Evolutionary conservation across 495 filamentous ascomycete genomes (phyloP).

Genomic region (Penicillium simplicissimum): DNA sequence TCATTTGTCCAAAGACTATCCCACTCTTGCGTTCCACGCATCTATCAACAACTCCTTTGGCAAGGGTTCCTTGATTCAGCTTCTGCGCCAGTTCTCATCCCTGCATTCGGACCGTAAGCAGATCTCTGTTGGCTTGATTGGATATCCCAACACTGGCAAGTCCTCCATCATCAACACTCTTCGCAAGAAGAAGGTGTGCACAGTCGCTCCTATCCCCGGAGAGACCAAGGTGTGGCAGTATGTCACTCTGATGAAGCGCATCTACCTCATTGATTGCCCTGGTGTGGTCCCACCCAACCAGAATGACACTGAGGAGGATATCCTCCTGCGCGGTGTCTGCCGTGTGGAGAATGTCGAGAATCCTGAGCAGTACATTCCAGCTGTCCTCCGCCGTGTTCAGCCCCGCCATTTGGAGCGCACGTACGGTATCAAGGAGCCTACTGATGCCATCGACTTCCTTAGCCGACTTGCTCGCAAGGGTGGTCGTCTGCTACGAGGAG

Average conservation of each 20-base stretch:
- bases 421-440: slow-evolving; percentile 74
- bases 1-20: slow-evolving; percentile 77
- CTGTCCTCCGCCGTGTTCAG: slow-evolving; percentile 76
- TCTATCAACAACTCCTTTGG: slow-evolving; percentile 90
- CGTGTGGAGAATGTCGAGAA: slow-evolving; percentile 94
- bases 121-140: slow-evolving; percentile 84
- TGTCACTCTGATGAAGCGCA: slow-evolving; percentile 93
- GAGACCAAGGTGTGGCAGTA: slow-evolving; percentile 97
- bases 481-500: slow-evolving; percentile 81
- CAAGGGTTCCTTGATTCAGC: slow-evolving; percentile 75
- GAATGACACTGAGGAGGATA: slow-evolving; percentile 79
- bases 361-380: slow-evolving; percentile 91
- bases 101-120: slow-evolving; percentile 92
- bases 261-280: slow-evolving; percentile 96
- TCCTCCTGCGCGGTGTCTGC: slow-evolving; percentile 89
- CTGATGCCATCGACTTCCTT: slow-evolving; percentile 74
- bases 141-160: slow-evolving; percentile 88
- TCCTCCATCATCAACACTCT: slow-evolving; percentile 92
- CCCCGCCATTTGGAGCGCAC: slow-evolving; percentile 87
- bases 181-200: slow-evolving; percentile 88
- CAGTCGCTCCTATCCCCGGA: slow-evolving; percentile 92
- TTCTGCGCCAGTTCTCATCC: slow-evolving; percentile 87
- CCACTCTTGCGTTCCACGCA: slow-evolving; percentile 91
- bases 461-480: slow-evolving; percentile 85
- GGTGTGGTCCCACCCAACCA: slow-evolving; percentile 89